Evolutionary conservation across 768 basidiomycete genomes (phyloP).

Genomic region (Boletus coccyginus): DNA sequence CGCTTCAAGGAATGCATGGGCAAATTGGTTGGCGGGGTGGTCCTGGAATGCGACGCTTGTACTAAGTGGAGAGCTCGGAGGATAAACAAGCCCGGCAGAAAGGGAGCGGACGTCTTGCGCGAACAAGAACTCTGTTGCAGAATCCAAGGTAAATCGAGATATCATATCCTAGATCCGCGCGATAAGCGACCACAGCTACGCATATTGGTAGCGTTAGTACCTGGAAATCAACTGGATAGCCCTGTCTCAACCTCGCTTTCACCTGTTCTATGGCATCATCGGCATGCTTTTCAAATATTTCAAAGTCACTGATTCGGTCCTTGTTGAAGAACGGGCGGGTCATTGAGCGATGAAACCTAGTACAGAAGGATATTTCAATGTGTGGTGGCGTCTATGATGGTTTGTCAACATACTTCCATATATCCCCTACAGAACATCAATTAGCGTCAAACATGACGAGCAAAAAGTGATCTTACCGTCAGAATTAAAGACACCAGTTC

Average conservation of each 20-base stretch:
- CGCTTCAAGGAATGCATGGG: slow-evolving; percentile 47
- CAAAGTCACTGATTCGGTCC: slow-evolving; percentile 53
- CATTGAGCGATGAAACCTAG: slow-evolving; percentile 52
- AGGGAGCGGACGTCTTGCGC: slow-evolving; percentile 47
- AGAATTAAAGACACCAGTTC: slow-evolving; percentile 59
- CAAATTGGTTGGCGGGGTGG: slow-evolving; percentile 42
- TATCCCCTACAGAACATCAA: slow-evolving; percentile 37
- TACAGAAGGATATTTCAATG: not conserved
- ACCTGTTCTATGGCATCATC: slow-evolving; percentile 46
- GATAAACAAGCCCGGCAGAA: slow-evolving; percentile 47
- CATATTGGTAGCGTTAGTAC: slow-evolving; percentile 21
- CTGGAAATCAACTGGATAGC: slow-evolving; percentile 56
- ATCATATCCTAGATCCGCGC: slow-evolving; percentile 43
- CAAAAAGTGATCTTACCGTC: slow-evolving; percentile 37
- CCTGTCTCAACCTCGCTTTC: slow-evolving; percentile 41
- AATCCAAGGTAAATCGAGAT: slow-evolving; percentile 58
- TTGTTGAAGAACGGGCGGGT: slow-evolving; percentile 47
- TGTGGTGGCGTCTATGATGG: not conserved
- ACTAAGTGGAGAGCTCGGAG: slow-evolving; percentile 25
- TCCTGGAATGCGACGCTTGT: slow-evolving; percentile 9
- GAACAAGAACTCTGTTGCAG: slow-evolving; percentile 58
- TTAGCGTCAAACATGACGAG: not conserved
- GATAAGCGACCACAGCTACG: not conserved
- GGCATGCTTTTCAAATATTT: slow-evolving; percentile 52
- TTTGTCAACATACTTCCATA: slow-evolving; percentile 49